These are phyloP conservation scores for Paraconiothyrium brasiliense DNA, from an alignment of 2,329 filamentous ascomycete species.

Conservation along the genomic window DNA sequence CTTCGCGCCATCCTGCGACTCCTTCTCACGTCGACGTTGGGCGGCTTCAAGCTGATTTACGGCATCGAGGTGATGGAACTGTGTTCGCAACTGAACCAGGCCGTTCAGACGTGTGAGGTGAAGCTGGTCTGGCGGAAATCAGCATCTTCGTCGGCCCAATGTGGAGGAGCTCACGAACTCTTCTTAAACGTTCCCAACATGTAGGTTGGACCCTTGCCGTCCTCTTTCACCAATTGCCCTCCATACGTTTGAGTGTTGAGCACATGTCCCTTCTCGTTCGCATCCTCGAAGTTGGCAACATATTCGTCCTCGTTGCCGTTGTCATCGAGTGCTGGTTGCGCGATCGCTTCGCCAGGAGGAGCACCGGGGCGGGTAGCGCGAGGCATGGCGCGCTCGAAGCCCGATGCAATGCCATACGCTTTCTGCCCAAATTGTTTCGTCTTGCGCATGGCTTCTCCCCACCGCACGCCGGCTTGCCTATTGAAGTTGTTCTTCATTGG, in stretches of 20 bases:
- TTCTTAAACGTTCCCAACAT: conserved; percentile 93
- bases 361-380: conserved; percentile 38
- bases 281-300: conserved; percentile 63
- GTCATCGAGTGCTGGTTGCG: conserved; percentile 61
- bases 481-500: conserved; percentile 79
- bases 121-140: conserved; percentile 71
- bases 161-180: conserved; percentile 61
- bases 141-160: conserved; percentile 3
- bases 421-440: conserved; percentile 54
- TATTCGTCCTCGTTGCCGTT: conserved; percentile 71
- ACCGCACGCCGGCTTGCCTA: conserved; percentile 80
- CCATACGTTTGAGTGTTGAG: conserved; percentile 84
- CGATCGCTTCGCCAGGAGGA: conserved; percentile 27
- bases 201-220: conserved; percentile 77
- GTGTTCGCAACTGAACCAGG: conserved; percentile 87
- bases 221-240: conserved; percentile 76
- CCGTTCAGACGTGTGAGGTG: conserved; percentile 86
- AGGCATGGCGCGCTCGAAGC: conserved; percentile 52
- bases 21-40: conserved; percentile 53
- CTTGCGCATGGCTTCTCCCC: conserved; percentile 77
- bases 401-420: conserved; percentile 58
- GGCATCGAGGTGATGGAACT: conserved; percentile 93
- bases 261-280: conserved; percentile 74
- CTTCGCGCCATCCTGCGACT: conserved; percentile 56
- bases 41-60: conserved; percentile 74